These are phyloP conservation scores for Arachis stenosperma DNA, from an alignment of 306 rosid genomes.

Conservation along the genomic window DNA sequence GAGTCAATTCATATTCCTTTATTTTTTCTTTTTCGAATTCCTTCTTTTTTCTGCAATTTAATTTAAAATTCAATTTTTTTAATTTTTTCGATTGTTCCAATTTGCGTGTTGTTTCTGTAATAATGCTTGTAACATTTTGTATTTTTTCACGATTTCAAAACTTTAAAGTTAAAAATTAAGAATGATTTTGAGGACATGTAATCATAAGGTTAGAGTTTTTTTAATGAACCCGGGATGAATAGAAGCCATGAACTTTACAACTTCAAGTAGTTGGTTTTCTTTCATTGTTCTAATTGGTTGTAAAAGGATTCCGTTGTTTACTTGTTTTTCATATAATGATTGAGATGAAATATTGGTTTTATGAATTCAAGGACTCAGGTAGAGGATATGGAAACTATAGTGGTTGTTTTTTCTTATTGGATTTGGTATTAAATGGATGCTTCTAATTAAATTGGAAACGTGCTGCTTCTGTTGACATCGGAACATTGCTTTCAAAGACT, in stretches of 20 bases:
- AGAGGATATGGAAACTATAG: slow-evolving; percentile 73
- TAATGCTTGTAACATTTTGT: slow-evolving; percentile 20
- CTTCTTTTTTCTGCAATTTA: no score
- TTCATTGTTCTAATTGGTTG: not conserved
- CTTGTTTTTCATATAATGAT: no score
- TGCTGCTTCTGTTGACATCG: slow-evolving; percentile 56
- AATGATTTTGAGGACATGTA: slow-evolving; percentile 69
- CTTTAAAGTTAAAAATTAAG: slow-evolving; percentile 62
- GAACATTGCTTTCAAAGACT: slow-evolving; percentile 70
- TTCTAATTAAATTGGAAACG: slow-evolving; percentile 69
- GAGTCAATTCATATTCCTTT: no score
- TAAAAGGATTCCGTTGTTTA: not conserved
- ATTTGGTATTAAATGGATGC: slow-evolving; percentile 75
- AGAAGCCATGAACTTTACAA: slow-evolving; percentile 9
- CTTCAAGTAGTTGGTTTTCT: slow-evolving; percentile 23
- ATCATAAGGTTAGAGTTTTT: slow-evolving; percentile 58
- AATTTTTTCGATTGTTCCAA: no score
- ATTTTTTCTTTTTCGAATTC: no score
- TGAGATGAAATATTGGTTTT: not conserved
- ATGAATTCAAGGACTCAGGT: slow-evolving; percentile 65
- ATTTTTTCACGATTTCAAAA: slow-evolving; percentile 69
- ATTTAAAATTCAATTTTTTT: no score
- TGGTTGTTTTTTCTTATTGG: no score
- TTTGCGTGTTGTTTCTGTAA: not conserved
- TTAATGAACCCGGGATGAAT: slow-evolving; percentile 66